Evolutionary conservation across 1,284 basidiomycete genomes (phyloP), one percentile per base, ranked within the genome.

Genomic region (Mrakiaceae sp.): DNA sequence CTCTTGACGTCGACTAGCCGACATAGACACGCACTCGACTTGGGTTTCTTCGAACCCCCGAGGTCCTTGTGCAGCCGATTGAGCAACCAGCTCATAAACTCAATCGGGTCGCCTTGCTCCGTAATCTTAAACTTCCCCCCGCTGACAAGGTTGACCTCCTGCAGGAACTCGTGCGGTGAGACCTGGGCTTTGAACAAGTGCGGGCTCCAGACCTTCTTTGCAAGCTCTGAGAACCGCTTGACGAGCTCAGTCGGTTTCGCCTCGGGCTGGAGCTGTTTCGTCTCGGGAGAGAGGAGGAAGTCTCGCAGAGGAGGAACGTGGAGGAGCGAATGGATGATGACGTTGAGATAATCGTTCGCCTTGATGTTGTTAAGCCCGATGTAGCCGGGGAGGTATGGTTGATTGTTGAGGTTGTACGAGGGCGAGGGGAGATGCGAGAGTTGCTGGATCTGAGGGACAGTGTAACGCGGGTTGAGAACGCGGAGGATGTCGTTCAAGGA

Each of bases 341-440:
- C 94, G 75, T 98, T 98, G 83, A 97, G 87, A 74, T 97, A 93
- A 74, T 98, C 95, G 75, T 97, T 97, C 69, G 84, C 81, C 75
- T 95, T 95, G 78, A 98, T 94, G 74, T 98, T 93, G 80, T 99
- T 98, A 58, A 99, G 80, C 54, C 96, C 96, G 70, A 98, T 84
- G 76, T 91, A 98, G 3, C 96, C 96, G 50, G 95, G 90, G 58
- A 88, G 78, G 76, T 98, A 99, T 40, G 88, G 81, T 68, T 85
- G 85, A 47, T 84, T 84, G 4, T 82, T 74, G 57, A 98, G 82
- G 72, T 97, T 95, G 72, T 89, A 94, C 2, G 88, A 88, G 4
- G 77, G 75, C 62, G 73, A 44, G 5, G 81, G 77, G n/a, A 89
- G 79, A 72, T 86, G 82, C 4, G 81, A 74, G 71, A 67, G 84